phyloP scores from a whole-genome alignment of 2,329 filamentous ascomycete genomes.

The Neopestalotiopsis sp. region DNA sequence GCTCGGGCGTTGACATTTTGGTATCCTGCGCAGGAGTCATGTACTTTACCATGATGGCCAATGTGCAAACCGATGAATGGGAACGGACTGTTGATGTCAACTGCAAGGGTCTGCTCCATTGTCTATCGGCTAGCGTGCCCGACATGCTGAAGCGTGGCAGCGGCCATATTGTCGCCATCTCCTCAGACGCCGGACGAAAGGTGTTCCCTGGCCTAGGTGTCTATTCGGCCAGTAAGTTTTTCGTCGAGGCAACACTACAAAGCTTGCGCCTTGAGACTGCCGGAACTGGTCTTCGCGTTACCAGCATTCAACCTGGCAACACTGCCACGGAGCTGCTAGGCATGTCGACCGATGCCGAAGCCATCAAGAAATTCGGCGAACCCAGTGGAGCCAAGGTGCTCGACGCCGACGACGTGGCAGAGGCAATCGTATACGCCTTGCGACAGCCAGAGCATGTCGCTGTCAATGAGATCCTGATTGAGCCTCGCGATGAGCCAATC shows the following conservation, averaged over 20 bases:
- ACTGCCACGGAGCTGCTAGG: conserved; percentile 73
- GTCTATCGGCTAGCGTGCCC: conserved; percentile 71
- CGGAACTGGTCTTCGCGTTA: conserved; percentile 74
- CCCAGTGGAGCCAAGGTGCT: conserved; percentile 77
- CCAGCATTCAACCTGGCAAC: conserved; percentile 78
- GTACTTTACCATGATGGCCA: conserved; percentile 90
- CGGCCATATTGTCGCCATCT: conserved; percentile 81
- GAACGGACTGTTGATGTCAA: conserved; percentile 84
- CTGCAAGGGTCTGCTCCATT: conserved; percentile 81
- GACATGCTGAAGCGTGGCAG: conserved; percentile 71
- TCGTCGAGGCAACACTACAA: conserved; percentile 83
- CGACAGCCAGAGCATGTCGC: conserved; percentile 76
- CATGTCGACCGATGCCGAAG: conserved; percentile 78
- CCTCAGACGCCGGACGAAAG: conserved; percentile 81
- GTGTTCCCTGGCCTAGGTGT: conserved; percentile 83
- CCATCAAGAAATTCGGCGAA: conserved; percentile 78
- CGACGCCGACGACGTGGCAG: conserved; percentile 74
- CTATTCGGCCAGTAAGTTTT: conserved; percentile 85
- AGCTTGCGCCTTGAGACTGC: conserved; percentile 76
- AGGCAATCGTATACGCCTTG: conserved; percentile 75
- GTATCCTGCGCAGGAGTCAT: conserved; percentile 83
- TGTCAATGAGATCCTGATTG: conserved; percentile 81
- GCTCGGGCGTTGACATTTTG: conserved; percentile 74
- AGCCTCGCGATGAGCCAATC: conserved; percentile 78
- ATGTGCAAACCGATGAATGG: conserved; percentile 76